Percentiles rank a stretch among this genome's conserved stretches.
Conservation (phyloP, 345 rosid species). For the Eucalyptus sp. region DNA sequence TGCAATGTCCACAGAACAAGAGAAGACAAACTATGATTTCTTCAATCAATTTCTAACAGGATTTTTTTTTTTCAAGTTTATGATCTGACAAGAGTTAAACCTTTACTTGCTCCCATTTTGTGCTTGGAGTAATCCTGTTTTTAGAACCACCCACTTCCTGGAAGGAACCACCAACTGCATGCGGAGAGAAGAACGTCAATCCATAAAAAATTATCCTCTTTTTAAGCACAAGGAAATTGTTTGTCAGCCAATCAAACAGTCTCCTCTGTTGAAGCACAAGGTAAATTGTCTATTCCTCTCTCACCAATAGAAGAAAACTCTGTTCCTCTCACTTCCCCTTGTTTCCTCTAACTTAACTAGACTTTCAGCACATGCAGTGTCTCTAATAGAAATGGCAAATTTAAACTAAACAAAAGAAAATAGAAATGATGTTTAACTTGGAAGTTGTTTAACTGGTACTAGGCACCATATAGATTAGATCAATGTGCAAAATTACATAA, state of each 20-base stretch:
- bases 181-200: background rate
- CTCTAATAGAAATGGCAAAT: background rate
- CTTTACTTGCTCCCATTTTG: slow-evolving; percentile 97
- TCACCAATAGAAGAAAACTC: background rate
- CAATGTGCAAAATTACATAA: background rate
- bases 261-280: background rate
- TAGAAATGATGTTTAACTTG: background rate
- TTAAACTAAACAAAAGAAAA: background rate
- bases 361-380: background rate
- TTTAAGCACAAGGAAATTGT: background rate
- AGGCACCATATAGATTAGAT: background rate
- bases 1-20: background rate
- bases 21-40: background rate
- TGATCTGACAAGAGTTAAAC: slow-evolving; percentile 18
- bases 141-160: slow-evolving; percentile 38
- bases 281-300: background rate
- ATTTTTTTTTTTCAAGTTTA: background rate
- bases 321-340: background rate
- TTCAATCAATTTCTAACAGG: background rate
- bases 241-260: background rate
- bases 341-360: background rate
- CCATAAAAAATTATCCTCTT: background rate
- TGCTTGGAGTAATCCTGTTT: slow-evolving; percentile 63
- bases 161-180: slow-evolving; percentile 32
- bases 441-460: background rate